These are phyloP conservation scores for Saccharomycopsis synnaedendra DNA, from an alignment of 805 yeast species.

Conservation along the genomic window DNA sequence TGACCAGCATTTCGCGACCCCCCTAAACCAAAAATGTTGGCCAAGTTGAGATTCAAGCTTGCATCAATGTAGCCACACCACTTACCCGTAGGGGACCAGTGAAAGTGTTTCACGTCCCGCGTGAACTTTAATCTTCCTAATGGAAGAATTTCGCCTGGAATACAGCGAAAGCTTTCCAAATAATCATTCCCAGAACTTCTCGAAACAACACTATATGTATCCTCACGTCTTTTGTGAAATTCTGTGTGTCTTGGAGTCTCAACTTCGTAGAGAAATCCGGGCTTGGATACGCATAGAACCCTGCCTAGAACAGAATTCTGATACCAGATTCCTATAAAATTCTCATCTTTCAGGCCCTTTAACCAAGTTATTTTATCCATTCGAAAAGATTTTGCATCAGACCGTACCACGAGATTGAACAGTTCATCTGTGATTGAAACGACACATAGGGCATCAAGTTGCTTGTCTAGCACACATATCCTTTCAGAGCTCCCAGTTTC, in stretches of 20 bases:
- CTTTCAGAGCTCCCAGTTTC: not conserved
- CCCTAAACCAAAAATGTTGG: slow-evolving; percentile 9
- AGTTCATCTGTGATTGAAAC: not conserved
- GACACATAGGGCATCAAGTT: not conserved
- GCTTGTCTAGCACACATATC: not conserved
- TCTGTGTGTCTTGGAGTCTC: not conserved
- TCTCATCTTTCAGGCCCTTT: too few relatives aligned
- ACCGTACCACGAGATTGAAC: too few relatives aligned
- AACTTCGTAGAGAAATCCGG: not conserved
- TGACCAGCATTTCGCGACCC: not conserved
- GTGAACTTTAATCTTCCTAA: slow-evolving; percentile 1
- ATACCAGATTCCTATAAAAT: too few relatives aligned
- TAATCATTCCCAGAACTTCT: slow-evolving; percentile 2
- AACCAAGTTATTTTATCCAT: too few relatives aligned
- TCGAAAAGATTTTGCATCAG: too few relatives aligned
- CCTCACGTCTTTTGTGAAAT: not conserved
- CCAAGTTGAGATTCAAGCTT: not conserved
- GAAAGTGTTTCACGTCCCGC: not conserved
- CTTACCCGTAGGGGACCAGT: slow-evolving; percentile 12
- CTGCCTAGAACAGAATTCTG: too few relatives aligned
- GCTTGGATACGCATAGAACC: not conserved
- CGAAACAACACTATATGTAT: not conserved
- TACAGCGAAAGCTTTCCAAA: slow-evolving; percentile 1
- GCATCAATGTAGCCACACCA: slow-evolving; percentile 6
- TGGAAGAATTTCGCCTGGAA: not conserved